Percentiles rank a stretch among this genome's conserved stretches.
Conservation (phyloP, 2,329 filamentous ascomycete genomes). For the Apiospora kogelbergensis region DNA sequence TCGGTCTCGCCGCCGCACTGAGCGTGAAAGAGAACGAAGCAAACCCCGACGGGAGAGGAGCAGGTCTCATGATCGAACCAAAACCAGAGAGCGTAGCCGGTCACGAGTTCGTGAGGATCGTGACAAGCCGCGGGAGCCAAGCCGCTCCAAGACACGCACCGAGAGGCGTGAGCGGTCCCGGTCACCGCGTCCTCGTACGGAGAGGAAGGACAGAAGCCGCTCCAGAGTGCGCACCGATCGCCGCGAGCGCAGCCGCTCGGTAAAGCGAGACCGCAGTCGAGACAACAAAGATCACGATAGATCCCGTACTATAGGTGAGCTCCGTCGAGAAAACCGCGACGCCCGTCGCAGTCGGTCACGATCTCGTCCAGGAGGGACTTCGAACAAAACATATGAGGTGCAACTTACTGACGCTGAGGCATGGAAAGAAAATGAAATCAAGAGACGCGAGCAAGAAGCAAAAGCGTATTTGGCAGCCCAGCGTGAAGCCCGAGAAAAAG, state of each 20-base stretch:
- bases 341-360: conserved; percentile 39
- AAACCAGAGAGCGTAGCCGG: conserved; percentile 11
- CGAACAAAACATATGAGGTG: conserved; percentile 45
- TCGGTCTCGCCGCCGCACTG: not conserved
- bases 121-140: conserved; percentile 24
- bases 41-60: conserved; percentile 13
- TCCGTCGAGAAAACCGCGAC: conserved; percentile 29
- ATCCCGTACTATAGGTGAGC: conserved; percentile 20
- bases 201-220: conserved; percentile 29
- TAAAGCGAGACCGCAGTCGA: conserved; percentile 21
- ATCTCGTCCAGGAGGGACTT: conserved; percentile 40
- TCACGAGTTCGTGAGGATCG: conserved; percentile 10
- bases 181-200: conserved; percentile 28
- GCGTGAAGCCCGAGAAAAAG: conserved; percentile 60
- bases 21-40: not conserved
- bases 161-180: conserved; percentile 31
- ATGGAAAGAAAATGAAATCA: conserved; percentile 62
- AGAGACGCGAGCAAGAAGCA: conserved; percentile 62
- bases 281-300: conserved; percentile 23
- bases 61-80: conserved; percentile 4
- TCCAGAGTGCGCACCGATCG: conserved; percentile 23
- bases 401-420: conserved; percentile 40
- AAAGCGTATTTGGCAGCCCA: conserved; percentile 64
- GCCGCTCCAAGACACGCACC: conserved; percentile 25
- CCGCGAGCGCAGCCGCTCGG: conserved; percentile 22